Evolutionary conservation across 2,329 filamentous ascomycete genomes (phyloP), one percentile per base, ranked within the genome.

Genomic region (Chalara sp.): DNA sequence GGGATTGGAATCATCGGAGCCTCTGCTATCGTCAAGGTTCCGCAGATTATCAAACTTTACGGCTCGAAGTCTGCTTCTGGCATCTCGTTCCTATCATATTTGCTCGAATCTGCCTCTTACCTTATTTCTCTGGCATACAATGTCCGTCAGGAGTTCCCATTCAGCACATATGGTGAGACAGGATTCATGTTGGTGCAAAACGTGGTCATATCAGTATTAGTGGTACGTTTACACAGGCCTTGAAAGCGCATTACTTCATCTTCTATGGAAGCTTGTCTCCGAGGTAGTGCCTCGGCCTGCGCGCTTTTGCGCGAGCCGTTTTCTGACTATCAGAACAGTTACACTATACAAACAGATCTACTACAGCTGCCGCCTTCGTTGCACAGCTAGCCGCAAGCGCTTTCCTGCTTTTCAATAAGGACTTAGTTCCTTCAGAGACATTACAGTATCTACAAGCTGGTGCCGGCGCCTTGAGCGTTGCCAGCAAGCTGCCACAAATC

Each of bases 141-240:
- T 68, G 77, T 88, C 58, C 89, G 93, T 66, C 89, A 90, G 64
- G 84, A 83, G 29, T 96, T 96, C 61, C 92, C 93, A 3, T 96
- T 99, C 72, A 95, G 86, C 77, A 99, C 93, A 8, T 99, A 87
- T 68, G 93, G 93, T 68, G 93, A 99, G 79, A 92, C 89, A 31
- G 90, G 87, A 37, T 76, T 97, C 64, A 96, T 99, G 61, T 79
- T 93, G 46, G 83, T 85, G 53, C 93, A 99, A 74, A 96, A 99
- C 70, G 81, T 97, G 42, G 80, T 90, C 53, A 96, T 99, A 66
- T 84, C 86, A 5, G 81, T 90, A 46, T 70, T 97, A 61, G 90
- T 99, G 8, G 35, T 37, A 37, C n/a, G 35, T 37, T 8, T 10
- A 37, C 21, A 21, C 21, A 2, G 21, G 21, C 21, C 21, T 21